phyloP scores from a whole-genome alignment of 495 filamentous ascomycete species.

The Platismatia glauca region DNA sequence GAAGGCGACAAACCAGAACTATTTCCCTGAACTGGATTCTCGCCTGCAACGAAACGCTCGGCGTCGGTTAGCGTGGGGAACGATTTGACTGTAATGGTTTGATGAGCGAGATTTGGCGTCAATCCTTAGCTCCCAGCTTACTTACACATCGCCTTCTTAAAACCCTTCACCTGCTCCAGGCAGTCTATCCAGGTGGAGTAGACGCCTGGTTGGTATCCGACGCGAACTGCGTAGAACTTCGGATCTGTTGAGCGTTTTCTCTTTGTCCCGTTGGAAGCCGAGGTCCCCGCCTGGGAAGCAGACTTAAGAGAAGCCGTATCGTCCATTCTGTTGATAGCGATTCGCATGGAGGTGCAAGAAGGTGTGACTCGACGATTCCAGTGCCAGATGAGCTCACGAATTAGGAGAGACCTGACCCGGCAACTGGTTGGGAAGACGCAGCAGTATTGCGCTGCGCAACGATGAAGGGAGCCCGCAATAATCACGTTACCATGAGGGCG shows the following conservation, averaged over 20 bases:
- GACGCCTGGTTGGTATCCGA: conserved; percentile 71
- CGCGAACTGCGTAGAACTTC: conserved; percentile 84
- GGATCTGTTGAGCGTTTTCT: conserved; percentile 50
- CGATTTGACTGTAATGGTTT: conserved; percentile 57
- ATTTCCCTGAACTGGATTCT: conserved; percentile 36
- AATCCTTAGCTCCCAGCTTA: conserved; percentile 49
- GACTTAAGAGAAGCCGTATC: conserved; percentile 20
- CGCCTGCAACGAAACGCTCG: conserved; percentile 62
- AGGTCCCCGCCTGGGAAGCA: conserved; percentile 21
- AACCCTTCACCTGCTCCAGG: conserved; percentile 73
- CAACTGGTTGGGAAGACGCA: background rate
- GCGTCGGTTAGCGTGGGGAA: conserved; percentile 73
- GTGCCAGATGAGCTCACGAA: background rate
- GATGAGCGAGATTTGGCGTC: conserved; percentile 16
- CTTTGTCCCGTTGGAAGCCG: conserved; percentile 47
- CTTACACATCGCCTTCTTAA: conserved; percentile 53
- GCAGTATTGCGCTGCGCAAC: background rate
- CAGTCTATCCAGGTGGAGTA: conserved; percentile 79
- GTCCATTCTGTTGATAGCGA: conserved; percentile 4
- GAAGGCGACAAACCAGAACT: conserved; percentile 25
- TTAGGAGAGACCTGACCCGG: background rate
- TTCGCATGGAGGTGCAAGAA: background rate
- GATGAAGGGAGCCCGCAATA: background rate
- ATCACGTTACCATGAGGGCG: no score
- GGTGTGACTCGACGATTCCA: background rate